Percentiles rank a stretch among this genome's conserved stretches.
Evolutionary conservation across 108 stramenopile species (phyloP).

Genomic region (Cyclotella cryptica): DNA sequence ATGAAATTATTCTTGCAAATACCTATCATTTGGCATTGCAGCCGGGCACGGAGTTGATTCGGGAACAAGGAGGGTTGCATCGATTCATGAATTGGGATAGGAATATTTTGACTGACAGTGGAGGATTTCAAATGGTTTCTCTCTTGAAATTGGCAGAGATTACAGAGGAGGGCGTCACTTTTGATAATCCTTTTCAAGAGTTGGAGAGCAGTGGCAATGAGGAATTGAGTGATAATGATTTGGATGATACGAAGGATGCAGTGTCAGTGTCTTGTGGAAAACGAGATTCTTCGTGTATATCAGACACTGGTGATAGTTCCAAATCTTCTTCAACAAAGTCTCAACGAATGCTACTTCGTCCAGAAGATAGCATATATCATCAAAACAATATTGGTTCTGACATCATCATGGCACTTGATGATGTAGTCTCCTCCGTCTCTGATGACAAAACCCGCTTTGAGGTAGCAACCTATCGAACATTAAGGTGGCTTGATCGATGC

Average conservation of each 20-base stretch:
- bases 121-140: conserved; percentile 99
- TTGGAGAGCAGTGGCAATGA: background rate
- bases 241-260: conserved; percentile 14
- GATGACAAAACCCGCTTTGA: conserved; percentile 77
- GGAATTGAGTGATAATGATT: conserved; percentile 9
- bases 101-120: conserved; percentile 93
- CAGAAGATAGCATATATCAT: conserved; percentile 94
- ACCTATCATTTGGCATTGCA: conserved; percentile 97
- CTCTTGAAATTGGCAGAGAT: conserved; percentile 91
- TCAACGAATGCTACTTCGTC: conserved; percentile 84
- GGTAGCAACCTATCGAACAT: conserved; percentile 89
- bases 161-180: conserved; percentile 96
- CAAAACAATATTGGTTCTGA: conserved; percentile 97
- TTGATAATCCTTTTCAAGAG: conserved; percentile 82
- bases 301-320: background rate
- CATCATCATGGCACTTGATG: conserved; percentile 98
- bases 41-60: conserved; percentile 88
- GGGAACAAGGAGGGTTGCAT: conserved; percentile 87
- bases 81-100: conserved; percentile 88
- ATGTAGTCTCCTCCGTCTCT: conserved; percentile 88
- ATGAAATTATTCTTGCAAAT: conserved; percentile 94
- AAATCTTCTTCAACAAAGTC: conserved; percentile 30
- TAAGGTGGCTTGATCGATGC: conserved; percentile 98
- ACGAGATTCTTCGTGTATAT: background rate
- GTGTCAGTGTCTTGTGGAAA: conserved; percentile 13